These are phyloP conservation scores for Leccinum variicolor DNA, from an alignment of 768 basidiomycete genomes.

Conservation along the genomic window DNA sequence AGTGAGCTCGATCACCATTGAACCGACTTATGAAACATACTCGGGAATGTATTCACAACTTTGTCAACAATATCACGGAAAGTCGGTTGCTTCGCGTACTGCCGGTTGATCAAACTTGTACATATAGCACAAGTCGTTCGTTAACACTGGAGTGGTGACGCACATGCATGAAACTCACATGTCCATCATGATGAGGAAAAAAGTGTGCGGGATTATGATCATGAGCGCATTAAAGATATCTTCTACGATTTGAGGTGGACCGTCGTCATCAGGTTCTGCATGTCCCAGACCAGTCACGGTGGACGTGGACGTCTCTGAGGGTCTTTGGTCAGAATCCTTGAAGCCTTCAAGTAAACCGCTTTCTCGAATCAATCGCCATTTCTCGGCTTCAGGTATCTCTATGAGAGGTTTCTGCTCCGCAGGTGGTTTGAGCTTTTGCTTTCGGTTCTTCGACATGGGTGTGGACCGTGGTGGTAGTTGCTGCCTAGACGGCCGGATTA, in stretches of 20 bases:
- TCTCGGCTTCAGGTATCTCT: conserved; percentile 69
- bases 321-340: conserved; percentile 10
- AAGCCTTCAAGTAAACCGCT: conserved; percentile 53
- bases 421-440: conserved; percentile 11
- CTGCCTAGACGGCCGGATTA: background rate
- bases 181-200: conserved; percentile 77
- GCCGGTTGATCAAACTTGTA: conserved; percentile 70
- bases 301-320: background rate
- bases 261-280: conserved; percentile 30
- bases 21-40: conserved; percentile 41
- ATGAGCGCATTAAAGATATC: conserved; percentile 68
- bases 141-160: conserved; percentile 1
- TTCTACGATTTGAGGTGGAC: conserved; percentile 46
- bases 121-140: conserved; percentile 1
- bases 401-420: conserved; percentile 23
- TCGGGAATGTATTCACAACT: conserved; percentile 66
- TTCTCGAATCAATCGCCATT: conserved; percentile 72
- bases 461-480: background rate
- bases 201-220: conserved; percentile 71
- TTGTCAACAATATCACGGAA: conserved; percentile 48
- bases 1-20: conserved; percentile 1
- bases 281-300: conserved; percentile 5
- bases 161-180: conserved; percentile 52
- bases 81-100: conserved; percentile 64
- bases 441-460: conserved; percentile 31